Evolutionary conservation across 106 monocot species (phyloP).

Genomic region (Triglochin maritima): DNA sequence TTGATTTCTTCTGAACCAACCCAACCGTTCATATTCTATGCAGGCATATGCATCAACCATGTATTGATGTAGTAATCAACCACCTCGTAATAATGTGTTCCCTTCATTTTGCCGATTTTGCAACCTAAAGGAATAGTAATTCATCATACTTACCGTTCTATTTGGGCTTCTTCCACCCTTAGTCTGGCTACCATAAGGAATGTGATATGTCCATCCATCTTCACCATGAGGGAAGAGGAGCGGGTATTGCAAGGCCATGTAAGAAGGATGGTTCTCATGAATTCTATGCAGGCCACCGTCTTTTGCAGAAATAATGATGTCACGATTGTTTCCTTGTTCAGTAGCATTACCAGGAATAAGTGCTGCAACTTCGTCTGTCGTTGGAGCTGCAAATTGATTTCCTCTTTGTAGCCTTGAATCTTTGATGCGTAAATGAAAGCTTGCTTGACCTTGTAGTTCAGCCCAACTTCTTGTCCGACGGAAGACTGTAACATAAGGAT

Average conservation of each 20-base stretch:
- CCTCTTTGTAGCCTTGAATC: background rate
- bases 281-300: constrained; percentile 2
- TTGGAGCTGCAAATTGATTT: constrained; percentile 1
- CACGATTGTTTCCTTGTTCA: background rate
- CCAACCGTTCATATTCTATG: constrained; percentile 6
- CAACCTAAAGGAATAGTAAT: constrained; percentile 12
- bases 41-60: constrained; percentile 18
- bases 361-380: constrained; percentile 7
- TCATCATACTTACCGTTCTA: background rate
- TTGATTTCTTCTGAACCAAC: constrained; percentile 6
- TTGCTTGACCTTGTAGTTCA: background rate
- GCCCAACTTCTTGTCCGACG: constrained; percentile 3
- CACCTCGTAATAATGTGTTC: background rate
- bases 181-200: background rate
- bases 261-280: constrained; percentile 3
- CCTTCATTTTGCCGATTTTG: constrained; percentile 6
- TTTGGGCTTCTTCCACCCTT: too few relatives aligned
- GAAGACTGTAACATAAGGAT: constrained; percentile 3
- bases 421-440: background rate
- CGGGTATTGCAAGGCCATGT: constrained; percentile 25
- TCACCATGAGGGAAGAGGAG: constrained; percentile 22
- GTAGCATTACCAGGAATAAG: constrained; percentile 1
- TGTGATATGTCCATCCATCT: constrained; percentile 6
- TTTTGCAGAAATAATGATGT: constrained; percentile 13
- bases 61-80: constrained; percentile 13